phyloP scores from a whole-genome alignment of 129 eudicot genomes.

The Lactuca sativa region DNA sequence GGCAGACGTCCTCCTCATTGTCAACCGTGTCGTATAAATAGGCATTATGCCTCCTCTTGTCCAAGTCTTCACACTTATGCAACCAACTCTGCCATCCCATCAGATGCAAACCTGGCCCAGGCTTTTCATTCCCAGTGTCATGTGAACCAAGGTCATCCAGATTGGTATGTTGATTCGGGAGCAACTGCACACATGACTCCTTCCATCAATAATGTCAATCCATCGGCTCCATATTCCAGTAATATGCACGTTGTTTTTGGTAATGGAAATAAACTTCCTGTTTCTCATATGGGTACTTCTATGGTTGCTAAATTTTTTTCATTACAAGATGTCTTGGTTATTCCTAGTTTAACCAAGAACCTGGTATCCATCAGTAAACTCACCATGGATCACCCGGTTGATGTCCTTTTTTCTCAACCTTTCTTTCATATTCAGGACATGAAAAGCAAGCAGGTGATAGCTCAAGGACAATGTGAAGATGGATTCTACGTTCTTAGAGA shows the following conservation, averaged over 20 bases:
- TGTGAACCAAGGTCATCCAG: background rate
- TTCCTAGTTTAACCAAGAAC: background rate
- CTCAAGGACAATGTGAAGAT: no score
- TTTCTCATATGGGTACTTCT: background rate
- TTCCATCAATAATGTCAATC: background rate
- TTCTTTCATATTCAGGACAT: no score
- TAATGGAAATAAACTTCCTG: background rate
- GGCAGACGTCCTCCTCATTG: background rate
- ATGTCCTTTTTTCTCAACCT: no score
- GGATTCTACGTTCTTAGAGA: background rate
- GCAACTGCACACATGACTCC: background rate
- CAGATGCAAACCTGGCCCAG: no score
- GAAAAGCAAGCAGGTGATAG: no score
- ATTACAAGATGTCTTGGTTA: background rate
- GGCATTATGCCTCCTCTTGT: background rate
- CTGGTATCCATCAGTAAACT: background rate
- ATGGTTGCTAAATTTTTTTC: background rate
- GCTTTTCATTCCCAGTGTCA: background rate
- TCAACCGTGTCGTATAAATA: background rate
- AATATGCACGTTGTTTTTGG: background rate
- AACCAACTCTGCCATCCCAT: background rate
- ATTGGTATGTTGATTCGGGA: constrained; percentile 2
- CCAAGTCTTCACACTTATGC: background rate
- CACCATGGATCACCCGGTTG: background rate
- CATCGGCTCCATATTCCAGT: background rate